These are phyloP conservation scores for Lathyrus aphaca DNA, from an alignment of 306 rosid species.

Conservation along the genomic window DNA sequence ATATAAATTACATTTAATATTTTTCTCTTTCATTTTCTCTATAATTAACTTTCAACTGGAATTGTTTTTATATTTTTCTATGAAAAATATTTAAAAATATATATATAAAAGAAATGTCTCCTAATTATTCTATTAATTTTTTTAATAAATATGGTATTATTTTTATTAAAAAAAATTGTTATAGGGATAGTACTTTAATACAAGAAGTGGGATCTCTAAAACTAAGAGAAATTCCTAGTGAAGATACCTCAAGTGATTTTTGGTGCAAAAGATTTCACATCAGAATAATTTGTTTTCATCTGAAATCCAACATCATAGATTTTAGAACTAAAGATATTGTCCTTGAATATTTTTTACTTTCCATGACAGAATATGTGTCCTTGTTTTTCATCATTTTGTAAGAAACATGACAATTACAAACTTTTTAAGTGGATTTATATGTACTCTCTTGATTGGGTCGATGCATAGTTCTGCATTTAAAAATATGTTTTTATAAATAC, in stretches of 20 bases:
- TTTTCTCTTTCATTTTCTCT: no score
- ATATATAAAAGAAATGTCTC: no score
- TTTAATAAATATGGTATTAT: no score
- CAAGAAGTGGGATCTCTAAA: neutral
- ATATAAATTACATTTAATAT: no score
- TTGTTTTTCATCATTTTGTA: slow-evolving; percentile 23
- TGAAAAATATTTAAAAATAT: no score
- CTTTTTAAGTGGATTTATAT: neutral
- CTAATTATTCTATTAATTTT: no score
- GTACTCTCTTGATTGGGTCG: neutral
- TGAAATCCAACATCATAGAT: neutral
- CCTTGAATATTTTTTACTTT: neutral
- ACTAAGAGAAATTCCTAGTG: neutral
- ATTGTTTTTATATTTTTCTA: no score
- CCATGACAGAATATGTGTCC: neutral
- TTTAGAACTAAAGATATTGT: neutral
- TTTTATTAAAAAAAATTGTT: no score
- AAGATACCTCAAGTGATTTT: slow-evolving; percentile 27
- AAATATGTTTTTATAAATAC: no score
- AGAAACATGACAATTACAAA: slow-evolving; percentile 35
- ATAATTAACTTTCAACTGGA: no score
- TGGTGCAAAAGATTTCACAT: slow-evolving; percentile 41
- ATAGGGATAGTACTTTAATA: no score
- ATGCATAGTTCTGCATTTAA: no score
- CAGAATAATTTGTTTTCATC: slow-evolving; percentile 2